These are phyloP conservation scores for Boletus insuetus DNA, from an alignment of 768 basidiomycete species.

Conservation along the genomic window DNA sequence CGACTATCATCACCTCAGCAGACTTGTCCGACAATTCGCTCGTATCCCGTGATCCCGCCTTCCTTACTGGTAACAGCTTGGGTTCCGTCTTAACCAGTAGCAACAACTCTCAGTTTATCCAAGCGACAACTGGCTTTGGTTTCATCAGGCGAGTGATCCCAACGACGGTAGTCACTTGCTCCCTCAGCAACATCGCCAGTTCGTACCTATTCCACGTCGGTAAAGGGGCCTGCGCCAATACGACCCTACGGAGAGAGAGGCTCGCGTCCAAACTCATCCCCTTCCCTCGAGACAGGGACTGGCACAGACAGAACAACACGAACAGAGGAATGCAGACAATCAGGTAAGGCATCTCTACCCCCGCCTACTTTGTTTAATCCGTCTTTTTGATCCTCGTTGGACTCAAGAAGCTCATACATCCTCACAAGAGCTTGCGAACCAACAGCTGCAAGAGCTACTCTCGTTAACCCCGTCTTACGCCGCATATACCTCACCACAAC, in stretches of 20 bases:
- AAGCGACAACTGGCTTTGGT: not conserved
- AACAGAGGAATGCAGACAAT: constrained; percentile 1
- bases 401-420: not conserved
- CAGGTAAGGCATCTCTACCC: constrained; percentile 1
- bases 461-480: constrained; percentile 8
- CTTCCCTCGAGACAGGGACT: not conserved
- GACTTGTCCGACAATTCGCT: constrained; percentile 3
- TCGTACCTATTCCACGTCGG: constrained; percentile 11
- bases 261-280: not conserved
- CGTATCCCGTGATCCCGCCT: not conserved
- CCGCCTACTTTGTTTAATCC: too few relatives aligned
- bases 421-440: constrained; percentile 14
- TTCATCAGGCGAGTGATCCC: not conserved
- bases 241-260: not conserved
- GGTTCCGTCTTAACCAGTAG: not conserved
- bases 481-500: not conserved
- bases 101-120: constrained; percentile 1
- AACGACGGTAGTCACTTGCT: not conserved
- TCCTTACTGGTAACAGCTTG: not conserved
- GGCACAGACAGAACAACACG: not conserved
- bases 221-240: not conserved
- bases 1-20: constrained; percentile 45
- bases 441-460: constrained; percentile 27
- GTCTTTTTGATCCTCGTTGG: not conserved
- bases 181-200: constrained; percentile 8